Base-by-base conservation (phyloP, 2,329 filamentous ascomycete genomes). In the Fusarium cicatricum region DNA sequence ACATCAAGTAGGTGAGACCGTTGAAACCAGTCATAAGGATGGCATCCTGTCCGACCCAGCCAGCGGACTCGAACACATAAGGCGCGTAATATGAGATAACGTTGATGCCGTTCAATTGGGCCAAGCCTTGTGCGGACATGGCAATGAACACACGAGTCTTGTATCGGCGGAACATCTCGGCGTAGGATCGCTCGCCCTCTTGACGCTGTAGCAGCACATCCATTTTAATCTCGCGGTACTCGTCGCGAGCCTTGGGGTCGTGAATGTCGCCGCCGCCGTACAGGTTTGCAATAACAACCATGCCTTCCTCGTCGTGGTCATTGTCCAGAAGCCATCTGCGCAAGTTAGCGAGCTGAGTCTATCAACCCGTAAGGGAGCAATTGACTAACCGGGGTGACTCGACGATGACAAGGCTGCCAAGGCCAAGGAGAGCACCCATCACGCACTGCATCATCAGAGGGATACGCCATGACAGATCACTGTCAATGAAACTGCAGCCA, bases 181-280 rank as follows among this genome's bases (percentile, higher is more conserved):
- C 68, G 75, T 98, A 99, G 0, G 90, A 87, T 65, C 95, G 86
- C 78, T 98, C 95, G 67, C 95, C 95, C 77, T 99, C 95, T 77
- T 97, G 92, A 45, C 95, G 90, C 74, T 94, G 89, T 19, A 98
- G 81, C 29, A 99, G 84, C 26, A 99, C 95, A 69, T 94, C 89
- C 91, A 97, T 97, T 81, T 99, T 99, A 80, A 99, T 99, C 71
- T 98, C 95, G 68, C 94, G 91, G 76, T 96, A 99, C 75, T 99
- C 95, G 51, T 97, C 93, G 54, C 93, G 87, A 2, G 95, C 95
- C 75, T 96, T 95, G 55, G 89, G 79, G 73, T 97, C 91, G 77
- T 97, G 93, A 58, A 98, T 93, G 73, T 99, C 95, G 57, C 95
- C 95, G 71, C 90, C 92, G 50, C 95, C 95, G 70, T 98, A 98